Percentiles rank a stretch among this genome's conserved stretches.
These are phyloP conservation scores for Trichoderma sp. DNA, from an alignment of 2,329 filamentous ascomycete species.

Conservation along the genomic window DNA sequence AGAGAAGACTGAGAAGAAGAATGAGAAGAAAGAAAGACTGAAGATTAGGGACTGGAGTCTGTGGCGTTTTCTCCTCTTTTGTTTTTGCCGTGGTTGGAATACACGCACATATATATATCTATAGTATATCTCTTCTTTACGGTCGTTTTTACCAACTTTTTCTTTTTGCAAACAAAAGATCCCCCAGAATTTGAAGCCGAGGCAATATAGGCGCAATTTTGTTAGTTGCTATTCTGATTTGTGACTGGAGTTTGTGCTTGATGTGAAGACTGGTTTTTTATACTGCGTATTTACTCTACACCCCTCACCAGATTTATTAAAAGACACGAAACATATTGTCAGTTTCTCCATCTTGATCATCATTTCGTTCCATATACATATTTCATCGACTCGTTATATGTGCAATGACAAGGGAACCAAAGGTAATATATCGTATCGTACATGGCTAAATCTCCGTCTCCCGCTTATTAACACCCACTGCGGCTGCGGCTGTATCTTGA, in stretches of 20 bases:
- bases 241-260: conserved; percentile 1
- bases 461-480: background rate
- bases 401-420: background rate
- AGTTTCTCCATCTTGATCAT: background rate
- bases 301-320: conserved; percentile 18
- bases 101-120: background rate
- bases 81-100: conserved; percentile 28
- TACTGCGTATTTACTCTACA: background rate
- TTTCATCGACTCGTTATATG: background rate
- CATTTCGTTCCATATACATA: background rate
- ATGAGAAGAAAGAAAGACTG: conserved; percentile 27
- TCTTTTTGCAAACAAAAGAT: conserved; percentile 2
- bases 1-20: background rate
- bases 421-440: background rate
- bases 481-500: conserved; percentile 9
- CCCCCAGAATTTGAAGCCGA: background rate
- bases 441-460: background rate
- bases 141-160: conserved; percentile 9
- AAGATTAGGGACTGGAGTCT: conserved; percentile 35
- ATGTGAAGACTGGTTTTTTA: background rate
- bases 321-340: conserved; percentile 13
- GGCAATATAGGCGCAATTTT: background rate
- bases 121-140: conserved; percentile 10
- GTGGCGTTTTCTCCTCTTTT: conserved; percentile 34
- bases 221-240: background rate